Conservation (phyloP, 1,284 basidiomycete species). For the Rhodotorula sp. region DNA sequence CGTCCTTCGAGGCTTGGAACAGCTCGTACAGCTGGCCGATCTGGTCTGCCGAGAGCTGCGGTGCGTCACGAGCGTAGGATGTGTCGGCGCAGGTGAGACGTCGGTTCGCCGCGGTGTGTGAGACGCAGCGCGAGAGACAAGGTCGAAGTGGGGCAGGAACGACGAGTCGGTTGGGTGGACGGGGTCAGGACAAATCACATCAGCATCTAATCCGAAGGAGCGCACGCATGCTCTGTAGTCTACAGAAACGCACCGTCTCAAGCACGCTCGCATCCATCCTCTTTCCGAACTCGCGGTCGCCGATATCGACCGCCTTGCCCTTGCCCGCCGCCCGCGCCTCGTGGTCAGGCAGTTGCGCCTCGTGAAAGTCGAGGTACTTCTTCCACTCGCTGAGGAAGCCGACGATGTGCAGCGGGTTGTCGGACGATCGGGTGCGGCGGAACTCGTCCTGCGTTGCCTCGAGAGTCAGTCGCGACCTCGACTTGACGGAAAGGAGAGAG, state of each 20-base stretch:
- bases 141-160: neutral
- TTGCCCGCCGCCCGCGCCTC: constrained; percentile 52
- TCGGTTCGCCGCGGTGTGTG: neutral
- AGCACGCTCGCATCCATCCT: constrained; percentile 72
- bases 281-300: constrained; percentile 56
- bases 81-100: too few relatives aligned
- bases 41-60: constrained; percentile 84
- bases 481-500: constrained; percentile 47
- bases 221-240: too few relatives aligned
- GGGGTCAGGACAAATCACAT: neutral
- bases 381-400: constrained; percentile 94
- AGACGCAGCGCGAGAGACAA: neutral
- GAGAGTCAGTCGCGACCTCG: too few relatives aligned
- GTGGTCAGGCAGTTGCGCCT: constrained; percentile 51
- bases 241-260: constrained; percentile 65
- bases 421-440: constrained; percentile 70
- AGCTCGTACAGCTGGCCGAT: constrained; percentile 87
- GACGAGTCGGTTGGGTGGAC: neutral
- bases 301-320: constrained; percentile 10
- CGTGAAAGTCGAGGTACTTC: constrained; percentile 67
- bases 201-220: neutral
- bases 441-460: constrained; percentile 61
- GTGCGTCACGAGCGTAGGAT: neutral
- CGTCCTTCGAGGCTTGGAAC: constrained; percentile 80
- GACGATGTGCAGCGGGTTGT: constrained; percentile 84